These are phyloP conservation scores for Xanthoceras sorbifolium DNA, from an alignment of 345 rosid genomes.

Conservation along the genomic window DNA sequence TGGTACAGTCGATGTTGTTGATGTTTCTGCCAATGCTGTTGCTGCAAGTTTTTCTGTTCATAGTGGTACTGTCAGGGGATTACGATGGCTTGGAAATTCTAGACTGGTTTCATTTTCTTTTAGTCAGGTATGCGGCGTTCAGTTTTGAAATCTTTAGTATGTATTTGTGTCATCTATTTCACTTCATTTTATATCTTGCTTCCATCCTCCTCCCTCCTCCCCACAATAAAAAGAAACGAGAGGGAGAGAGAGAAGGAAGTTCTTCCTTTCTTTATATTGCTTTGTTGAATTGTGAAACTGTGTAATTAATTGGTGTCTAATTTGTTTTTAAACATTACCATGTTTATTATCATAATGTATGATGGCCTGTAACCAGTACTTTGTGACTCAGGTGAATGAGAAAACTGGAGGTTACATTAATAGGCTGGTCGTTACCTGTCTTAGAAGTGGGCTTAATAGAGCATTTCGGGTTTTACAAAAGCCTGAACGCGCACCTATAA, in stretches of 20 bases:
- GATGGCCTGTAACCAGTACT: not conserved
- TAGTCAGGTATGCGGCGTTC: constrained; percentile 54
- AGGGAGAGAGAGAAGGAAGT: not conserved
- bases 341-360: constrained; percentile 11
- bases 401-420: constrained; percentile 91
- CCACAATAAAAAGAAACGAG: no score
- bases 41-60: constrained; percentile 85
- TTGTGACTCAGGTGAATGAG: constrained; percentile 73
- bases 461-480: constrained; percentile 89
- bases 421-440: constrained; percentile 86
- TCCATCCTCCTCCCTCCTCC: not conserved
- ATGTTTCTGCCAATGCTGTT: constrained; percentile 93
- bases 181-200: not conserved
- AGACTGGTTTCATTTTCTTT: constrained; percentile 90
- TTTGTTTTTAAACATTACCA: constrained; percentile 2
- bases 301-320: not conserved
- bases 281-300: not conserved
- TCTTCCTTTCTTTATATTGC: not conserved
- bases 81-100: constrained; percentile 98
- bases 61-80: constrained; percentile 73
- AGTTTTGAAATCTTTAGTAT: constrained; percentile 5
- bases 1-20: constrained; percentile 84
- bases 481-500: constrained; percentile 93
- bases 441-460: constrained; percentile 92
- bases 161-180: not conserved